Percentiles rank a stretch among this genome's conserved stretches.
These are phyloP conservation scores for Dicorynia guianensis DNA, from an alignment of 306 rosid genomes.

Conservation along the genomic window DNA sequence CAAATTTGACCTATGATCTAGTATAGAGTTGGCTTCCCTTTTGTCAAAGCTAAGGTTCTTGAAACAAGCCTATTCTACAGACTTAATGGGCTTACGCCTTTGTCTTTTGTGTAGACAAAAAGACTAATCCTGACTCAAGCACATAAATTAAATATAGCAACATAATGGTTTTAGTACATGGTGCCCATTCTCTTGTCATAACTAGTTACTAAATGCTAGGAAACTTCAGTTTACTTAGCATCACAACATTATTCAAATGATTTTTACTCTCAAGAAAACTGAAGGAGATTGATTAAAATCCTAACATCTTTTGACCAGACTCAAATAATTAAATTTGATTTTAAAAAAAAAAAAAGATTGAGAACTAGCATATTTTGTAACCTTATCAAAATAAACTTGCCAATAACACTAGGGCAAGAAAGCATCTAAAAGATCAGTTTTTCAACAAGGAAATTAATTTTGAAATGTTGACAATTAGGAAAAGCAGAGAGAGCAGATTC, in stretches of 20 bases:
- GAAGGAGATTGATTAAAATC: neutral
- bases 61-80: neutral
- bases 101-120: neutral
- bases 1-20: neutral
- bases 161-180: neutral
- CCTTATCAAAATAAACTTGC: neutral
- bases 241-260: neutral
- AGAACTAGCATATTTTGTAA: neutral
- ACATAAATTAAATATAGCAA: neutral
- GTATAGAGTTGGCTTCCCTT: neutral
- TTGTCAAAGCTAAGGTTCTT: neutral
- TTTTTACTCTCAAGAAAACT: neutral
- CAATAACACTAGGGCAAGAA: neutral
- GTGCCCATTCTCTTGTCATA: neutral
- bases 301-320: too few relatives aligned
- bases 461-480: neutral
- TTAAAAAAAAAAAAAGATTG: too few relatives aligned
- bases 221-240: neutral
- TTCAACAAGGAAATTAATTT: neutral
- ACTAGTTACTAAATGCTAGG: neutral
- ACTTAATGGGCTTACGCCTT: neutral
- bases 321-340: too few relatives aligned
- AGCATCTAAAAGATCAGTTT: neutral
- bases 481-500: neutral
- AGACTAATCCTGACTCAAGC: neutral